A percentile compares a stretch with the other conserved stretches of the same genome.
phyloP scores from a whole-genome alignment of 371 early-diverging fungal genomes.

The Haplosporangium sp. region DNA sequence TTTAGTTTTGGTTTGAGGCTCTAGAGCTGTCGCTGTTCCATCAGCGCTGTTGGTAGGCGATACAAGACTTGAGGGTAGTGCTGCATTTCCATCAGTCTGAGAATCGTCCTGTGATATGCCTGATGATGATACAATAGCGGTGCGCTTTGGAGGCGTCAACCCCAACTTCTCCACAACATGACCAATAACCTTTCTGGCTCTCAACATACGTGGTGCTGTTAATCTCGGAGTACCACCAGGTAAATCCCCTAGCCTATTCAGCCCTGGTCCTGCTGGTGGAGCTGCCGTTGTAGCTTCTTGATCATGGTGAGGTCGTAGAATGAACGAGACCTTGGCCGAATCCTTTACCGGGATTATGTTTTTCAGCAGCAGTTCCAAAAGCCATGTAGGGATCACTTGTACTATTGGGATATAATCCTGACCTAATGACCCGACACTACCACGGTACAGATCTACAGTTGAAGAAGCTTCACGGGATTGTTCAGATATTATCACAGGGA shows the following conservation, averaged over 20 bases:
- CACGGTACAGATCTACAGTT: constrained; percentile 80
- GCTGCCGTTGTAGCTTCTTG: constrained; percentile 42
- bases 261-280: constrained; percentile 29
- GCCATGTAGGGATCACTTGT: constrained; percentile 64
- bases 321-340: constrained; percentile 85
- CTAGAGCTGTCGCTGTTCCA: background rate
- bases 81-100: background rate
- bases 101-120: constrained; percentile 5
- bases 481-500: constrained; percentile 81
- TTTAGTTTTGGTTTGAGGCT: background rate
- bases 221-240: constrained; percentile 74
- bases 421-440: constrained; percentile 70
- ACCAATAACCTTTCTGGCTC: constrained; percentile 84
- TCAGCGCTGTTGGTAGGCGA: background rate
- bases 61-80: background rate
- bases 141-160: constrained; percentile 53
- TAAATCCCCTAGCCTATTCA: constrained; percentile 33
- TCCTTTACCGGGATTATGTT: constrained; percentile 79
- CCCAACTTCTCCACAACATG: constrained; percentile 86
- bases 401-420: constrained; percentile 59
- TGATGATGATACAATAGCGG: constrained; percentile 28
- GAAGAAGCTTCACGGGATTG: constrained; percentile 85
- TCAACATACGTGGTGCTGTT: constrained; percentile 86
- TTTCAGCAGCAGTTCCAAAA: constrained; percentile 59
- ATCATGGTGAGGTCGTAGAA: constrained; percentile 73